phyloP scores from a whole-genome alignment of 1,139 yeast species.

The Schwanniomyces etchellsii region DNA sequence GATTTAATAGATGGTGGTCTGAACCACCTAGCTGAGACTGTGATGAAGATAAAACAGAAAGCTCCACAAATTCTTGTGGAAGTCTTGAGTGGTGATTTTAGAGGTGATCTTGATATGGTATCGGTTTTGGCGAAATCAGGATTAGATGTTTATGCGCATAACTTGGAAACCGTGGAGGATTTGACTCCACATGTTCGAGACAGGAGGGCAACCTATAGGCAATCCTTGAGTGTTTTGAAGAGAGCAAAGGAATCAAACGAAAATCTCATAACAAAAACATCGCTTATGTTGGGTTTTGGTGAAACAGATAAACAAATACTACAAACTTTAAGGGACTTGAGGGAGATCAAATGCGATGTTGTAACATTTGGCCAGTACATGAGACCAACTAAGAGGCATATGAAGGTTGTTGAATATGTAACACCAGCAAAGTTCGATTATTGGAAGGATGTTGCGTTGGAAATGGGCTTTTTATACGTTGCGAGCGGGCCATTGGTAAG shows the following conservation, averaged over 20 bases:
- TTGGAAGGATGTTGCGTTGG: constrained; percentile 86
- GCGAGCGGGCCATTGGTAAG: constrained; percentile 97
- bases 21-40: constrained; percentile 84
- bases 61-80: constrained; percentile 92
- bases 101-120: constrained; percentile 83
- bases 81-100: constrained; percentile 90
- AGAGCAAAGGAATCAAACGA: constrained; percentile 79
- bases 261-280: constrained; percentile 80
- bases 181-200: constrained; percentile 95
- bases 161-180: constrained; percentile 92
- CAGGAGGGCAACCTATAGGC: constrained; percentile 92
- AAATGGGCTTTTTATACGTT: constrained; percentile 90
- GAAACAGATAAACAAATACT: constrained; percentile 87
- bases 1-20: constrained; percentile 94
- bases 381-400: constrained; percentile 98
- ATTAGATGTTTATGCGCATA: constrained; percentile 94
- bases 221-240: constrained; percentile 69
- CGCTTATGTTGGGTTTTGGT: constrained; percentile 95
- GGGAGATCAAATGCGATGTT: constrained; percentile 79
- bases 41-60: constrained; percentile 72
- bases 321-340: constrained; percentile 68
- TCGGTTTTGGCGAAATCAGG: constrained; percentile 79
- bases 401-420: constrained; percentile 95
- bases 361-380: constrained; percentile 98
- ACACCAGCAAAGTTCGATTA: constrained; percentile 92